These are phyloP conservation scores for Ophiostoma perfectum DNA, from an alignment of 2,329 filamentous ascomycete genomes.

Conservation along the genomic window DNA sequence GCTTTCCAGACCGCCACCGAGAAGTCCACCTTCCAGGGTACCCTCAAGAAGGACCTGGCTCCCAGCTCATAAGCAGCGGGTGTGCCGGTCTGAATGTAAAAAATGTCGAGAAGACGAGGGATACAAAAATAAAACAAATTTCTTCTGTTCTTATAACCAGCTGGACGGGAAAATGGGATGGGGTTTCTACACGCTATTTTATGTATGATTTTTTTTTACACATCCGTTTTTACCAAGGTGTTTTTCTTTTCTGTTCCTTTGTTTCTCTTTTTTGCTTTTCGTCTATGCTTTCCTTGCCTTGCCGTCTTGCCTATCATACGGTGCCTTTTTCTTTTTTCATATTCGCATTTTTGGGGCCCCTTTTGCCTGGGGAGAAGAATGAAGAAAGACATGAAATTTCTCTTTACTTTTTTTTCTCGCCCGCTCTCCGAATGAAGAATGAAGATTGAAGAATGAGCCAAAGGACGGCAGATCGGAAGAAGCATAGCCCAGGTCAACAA, in stretches of 20 bases:
- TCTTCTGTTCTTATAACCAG: conserved; percentile 36
- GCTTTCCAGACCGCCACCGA: conserved; percentile 97
- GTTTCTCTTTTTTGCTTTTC: not conserved
- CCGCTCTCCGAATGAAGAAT: not conserved
- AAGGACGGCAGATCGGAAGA: not conserved
- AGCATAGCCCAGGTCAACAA: not conserved
- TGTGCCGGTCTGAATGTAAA: conserved; percentile 16
- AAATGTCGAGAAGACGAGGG: conserved; percentile 18
- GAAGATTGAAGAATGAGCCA: no score
- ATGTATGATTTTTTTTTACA: conserved; percentile 21
- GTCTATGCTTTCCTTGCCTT: not conserved
- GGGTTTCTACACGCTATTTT: conserved; percentile 19
- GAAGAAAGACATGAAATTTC: not conserved
- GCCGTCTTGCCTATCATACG: not conserved
- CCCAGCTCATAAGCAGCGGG: conserved; percentile 39
- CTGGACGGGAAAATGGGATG: conserved; percentile 18
- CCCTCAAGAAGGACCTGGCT: conserved; percentile 93
- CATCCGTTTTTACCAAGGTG: conserved; percentile 11
- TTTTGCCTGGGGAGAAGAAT: not conserved
- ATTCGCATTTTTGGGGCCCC: not conserved
- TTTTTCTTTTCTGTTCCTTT: conserved; percentile 17
- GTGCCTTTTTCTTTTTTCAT: conserved; percentile 7
- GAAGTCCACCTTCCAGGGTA: conserved; percentile 97
- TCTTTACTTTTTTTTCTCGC: not conserved
- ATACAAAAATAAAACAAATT: conserved; percentile 19